Evolutionary conservation across 306 rosid species (phyloP).

Genomic region (Vigna radiata): DNA sequence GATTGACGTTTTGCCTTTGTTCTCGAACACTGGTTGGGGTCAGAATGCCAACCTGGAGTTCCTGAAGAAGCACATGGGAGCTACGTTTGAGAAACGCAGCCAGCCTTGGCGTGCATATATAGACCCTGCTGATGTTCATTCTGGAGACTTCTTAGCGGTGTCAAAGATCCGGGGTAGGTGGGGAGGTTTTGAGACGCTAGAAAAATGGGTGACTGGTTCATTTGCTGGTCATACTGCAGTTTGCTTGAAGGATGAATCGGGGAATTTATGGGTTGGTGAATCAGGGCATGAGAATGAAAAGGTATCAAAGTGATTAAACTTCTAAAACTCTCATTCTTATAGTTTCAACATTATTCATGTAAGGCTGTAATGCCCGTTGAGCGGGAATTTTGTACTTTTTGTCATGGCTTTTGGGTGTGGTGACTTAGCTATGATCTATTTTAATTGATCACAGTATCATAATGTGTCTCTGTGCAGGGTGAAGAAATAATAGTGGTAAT

Average conservation of each 20-base stretch:
- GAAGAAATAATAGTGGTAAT: constrained; percentile 83
- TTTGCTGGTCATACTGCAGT: constrained; percentile 96
- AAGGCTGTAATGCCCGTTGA: background rate
- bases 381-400: background rate
- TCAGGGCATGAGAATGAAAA: constrained; percentile 94
- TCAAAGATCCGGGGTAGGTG: constrained; percentile 93
- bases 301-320: constrained; percentile 48
- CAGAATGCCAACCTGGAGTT: constrained; percentile 80
- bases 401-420: background rate
- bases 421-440: background rate
- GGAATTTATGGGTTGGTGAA: constrained; percentile 94
- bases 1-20: constrained; percentile 79
- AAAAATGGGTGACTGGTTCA: constrained; percentile 93
- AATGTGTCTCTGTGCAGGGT: constrained; percentile 58
- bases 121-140: constrained; percentile 77
- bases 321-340: background rate
- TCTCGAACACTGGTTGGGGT: constrained; percentile 87
- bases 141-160: constrained; percentile 87
- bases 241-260: constrained; percentile 87
- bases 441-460: constrained; percentile 18
- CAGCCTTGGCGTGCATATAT: constrained; percentile 69
- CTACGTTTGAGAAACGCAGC: constrained; percentile 72
- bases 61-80: constrained; percentile 88
- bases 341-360: background rate
- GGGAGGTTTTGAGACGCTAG: constrained; percentile 94